These are phyloP conservation scores for Pythium graminicola DNA, from an alignment of 352 stramenopile genomes.

Conservation along the genomic window DNA sequence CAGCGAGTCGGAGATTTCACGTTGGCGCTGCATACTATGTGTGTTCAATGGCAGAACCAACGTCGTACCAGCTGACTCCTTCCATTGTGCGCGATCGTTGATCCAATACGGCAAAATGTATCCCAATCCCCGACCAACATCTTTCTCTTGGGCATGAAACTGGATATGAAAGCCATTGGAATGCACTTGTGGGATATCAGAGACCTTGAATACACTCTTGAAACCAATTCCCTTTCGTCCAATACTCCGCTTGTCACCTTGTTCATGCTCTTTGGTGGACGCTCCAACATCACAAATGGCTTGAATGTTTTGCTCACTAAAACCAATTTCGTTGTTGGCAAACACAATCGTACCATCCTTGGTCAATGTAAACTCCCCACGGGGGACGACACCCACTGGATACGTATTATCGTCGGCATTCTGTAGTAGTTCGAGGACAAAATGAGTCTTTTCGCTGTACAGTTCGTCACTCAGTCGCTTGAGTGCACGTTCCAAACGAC, in stretches of 20 bases:
- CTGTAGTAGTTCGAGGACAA: constrained; percentile 83
- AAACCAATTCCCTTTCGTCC: constrained; percentile 89
- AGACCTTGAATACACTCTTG: constrained; percentile 90
- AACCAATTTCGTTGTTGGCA: constrained; percentile 81
- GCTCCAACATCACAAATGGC: constrained; percentile 84
- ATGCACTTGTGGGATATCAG: constrained; percentile 73
- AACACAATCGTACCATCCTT: constrained; percentile 53
- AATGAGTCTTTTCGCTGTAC: constrained; percentile 85
- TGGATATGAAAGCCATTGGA: constrained; percentile 84
- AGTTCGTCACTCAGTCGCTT: constrained; percentile 82
- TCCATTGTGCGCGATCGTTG: constrained; percentile 37
- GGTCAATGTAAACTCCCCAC: constrained; percentile 57
- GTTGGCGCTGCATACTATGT: constrained; percentile 31
- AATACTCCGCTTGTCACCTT: constrained; percentile 44
- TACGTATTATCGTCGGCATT: constrained; percentile 87
- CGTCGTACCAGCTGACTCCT: constrained; percentile 41
- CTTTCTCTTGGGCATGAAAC: constrained; percentile 55
- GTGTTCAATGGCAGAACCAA: constrained; percentile 73
- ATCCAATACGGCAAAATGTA: constrained; percentile 84
- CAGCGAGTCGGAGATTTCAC: constrained; percentile 59
- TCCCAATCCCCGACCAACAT: constrained; percentile 42
- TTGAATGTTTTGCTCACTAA: constrained; percentile 65
- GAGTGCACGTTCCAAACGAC: constrained; percentile 74
- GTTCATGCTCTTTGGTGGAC: constrained; percentile 57
- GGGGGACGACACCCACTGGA: constrained; percentile 29